phyloP scores from a whole-genome alignment of 1,139 yeast species.

The Geotrichum carabidarum region DNA sequence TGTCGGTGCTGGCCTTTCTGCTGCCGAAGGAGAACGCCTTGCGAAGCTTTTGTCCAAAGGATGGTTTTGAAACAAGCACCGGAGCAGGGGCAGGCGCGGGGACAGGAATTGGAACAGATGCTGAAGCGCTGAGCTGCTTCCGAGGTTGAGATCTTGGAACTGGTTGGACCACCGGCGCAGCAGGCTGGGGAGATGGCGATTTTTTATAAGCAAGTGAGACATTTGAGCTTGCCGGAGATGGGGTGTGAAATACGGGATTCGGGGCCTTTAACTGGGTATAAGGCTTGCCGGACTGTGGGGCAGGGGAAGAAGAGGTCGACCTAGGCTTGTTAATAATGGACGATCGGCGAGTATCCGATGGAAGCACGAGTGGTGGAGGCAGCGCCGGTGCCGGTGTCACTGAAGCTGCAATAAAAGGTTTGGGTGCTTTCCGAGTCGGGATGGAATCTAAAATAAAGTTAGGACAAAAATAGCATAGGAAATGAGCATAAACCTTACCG shows the following conservation, averaged over 20 bases:
- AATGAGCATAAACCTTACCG: background rate
- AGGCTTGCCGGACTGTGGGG: constrained; percentile 15
- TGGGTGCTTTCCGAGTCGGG: background rate
- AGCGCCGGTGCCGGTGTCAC: constrained; percentile 14
- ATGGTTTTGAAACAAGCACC: constrained; percentile 7
- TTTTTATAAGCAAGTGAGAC: constrained; percentile 7
- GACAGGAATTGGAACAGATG: background rate
- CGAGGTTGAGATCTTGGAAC: constrained; percentile 13
- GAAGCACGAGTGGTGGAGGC: constrained; percentile 28
- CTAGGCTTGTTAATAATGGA: constrained; percentile 24
- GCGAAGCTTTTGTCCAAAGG: constrained; percentile 25
- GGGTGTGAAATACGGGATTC: constrained; percentile 15
- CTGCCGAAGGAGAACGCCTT: constrained; percentile 30
- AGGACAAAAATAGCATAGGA: background rate
- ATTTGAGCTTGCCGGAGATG: constrained; percentile 14
- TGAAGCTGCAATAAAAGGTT: constrained; percentile 16
- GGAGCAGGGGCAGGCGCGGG: constrained; percentile 10
- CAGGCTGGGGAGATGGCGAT: constrained; percentile 7
- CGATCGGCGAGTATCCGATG: constrained; percentile 31
- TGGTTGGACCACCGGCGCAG: background rate
- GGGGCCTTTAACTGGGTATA: constrained; percentile 13
- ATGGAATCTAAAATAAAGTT: background rate
- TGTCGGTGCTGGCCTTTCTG: constrained; percentile 4
- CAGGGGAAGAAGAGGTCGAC: constrained; percentile 22
- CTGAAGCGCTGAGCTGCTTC: background rate